Percentiles rank a stretch among this genome's conserved stretches.
Evolutionary conservation across 441 rosid species (phyloP).

Genomic region (Arabidopsis hybrid): DNA sequence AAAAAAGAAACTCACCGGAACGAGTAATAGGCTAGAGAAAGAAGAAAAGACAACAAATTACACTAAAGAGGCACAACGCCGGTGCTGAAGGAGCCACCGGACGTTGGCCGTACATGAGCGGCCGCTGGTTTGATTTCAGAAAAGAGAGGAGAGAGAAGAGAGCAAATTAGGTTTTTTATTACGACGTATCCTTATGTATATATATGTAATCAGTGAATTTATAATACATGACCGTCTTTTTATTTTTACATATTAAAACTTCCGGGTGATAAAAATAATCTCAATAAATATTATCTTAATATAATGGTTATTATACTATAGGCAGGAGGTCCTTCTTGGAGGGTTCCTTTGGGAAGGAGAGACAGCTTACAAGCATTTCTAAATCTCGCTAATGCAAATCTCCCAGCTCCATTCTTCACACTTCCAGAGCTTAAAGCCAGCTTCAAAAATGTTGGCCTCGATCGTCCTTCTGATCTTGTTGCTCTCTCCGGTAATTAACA

Average conservation of each 20-base stretch:
- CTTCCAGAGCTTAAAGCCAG: constrained; percentile 46
- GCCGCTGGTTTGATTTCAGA: no score
- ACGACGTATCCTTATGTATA: no score
- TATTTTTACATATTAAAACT: not conserved
- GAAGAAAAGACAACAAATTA: no score
- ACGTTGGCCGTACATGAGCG: no score
- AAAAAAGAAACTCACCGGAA: no score
- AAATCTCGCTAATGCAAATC: constrained; percentile 38
- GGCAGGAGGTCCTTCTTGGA: constrained; percentile 68
- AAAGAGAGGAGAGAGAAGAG: no score
- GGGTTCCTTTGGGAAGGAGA: constrained; percentile 61
- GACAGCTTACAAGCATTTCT: constrained; percentile 54
- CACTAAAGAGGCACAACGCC: no score
- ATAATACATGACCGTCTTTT: not conserved
- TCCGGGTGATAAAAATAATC: not conserved
- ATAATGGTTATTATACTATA: constrained; percentile 22
- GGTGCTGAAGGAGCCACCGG: no score
- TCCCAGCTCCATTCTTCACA: constrained; percentile 48
- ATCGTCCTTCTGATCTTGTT: constrained; percentile 56
- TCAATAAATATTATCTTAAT: not conserved
- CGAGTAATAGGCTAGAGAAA: no score
- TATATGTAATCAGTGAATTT: not conserved
- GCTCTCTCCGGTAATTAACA: constrained; percentile 62
- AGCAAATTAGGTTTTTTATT: no score
- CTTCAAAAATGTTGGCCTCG: constrained; percentile 58